Conservation (phyloP, 805 yeast genomes). For the Saccharomycopsis sp. region DNA sequence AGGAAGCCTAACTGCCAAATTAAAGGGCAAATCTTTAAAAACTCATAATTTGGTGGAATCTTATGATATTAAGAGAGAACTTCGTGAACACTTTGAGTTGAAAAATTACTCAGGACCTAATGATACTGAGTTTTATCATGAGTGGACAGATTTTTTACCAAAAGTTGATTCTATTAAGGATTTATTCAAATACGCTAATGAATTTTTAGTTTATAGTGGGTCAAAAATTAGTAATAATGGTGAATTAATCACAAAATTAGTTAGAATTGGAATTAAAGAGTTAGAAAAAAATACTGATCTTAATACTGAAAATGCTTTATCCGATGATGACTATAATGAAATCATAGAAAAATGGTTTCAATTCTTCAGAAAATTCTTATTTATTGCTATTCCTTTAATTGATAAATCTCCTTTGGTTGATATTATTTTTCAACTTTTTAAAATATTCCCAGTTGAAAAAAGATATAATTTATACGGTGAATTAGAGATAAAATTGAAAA, state of each 20-base stretch:
- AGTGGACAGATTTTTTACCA: conserved; percentile 39
- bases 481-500: conserved; percentile 45
- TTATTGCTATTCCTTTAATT: conserved; percentile 49
- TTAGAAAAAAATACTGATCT: conserved; percentile 17
- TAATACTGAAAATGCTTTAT: conserved; percentile 14
- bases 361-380: conserved; percentile 52
- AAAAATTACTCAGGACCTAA: conserved; percentile 12
- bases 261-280: conserved; percentile 40
- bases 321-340: conserved; percentile 16
- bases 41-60: conserved; percentile 24
- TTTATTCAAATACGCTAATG: conserved; percentile 36
- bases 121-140: conserved; percentile 30
- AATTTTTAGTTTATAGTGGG: conserved; percentile 44
- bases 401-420: conserved; percentile 51
- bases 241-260: conserved; percentile 41
- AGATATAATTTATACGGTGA: conserved; percentile 80
- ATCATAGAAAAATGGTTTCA: conserved; percentile 38
- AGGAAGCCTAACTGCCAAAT: conserved; percentile 21
- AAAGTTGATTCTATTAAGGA: conserved; percentile 30
- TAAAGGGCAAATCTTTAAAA: conserved; percentile 22
- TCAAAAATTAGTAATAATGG: conserved; percentile 40
- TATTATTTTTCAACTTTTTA: conserved; percentile 47
- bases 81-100: conserved; percentile 27
- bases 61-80: conserved; percentile 21
- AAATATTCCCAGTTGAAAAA: conserved; percentile 43